phyloP scores from a whole-genome alignment of 78 protist species.

The Ministeria vibrans region DNA sequence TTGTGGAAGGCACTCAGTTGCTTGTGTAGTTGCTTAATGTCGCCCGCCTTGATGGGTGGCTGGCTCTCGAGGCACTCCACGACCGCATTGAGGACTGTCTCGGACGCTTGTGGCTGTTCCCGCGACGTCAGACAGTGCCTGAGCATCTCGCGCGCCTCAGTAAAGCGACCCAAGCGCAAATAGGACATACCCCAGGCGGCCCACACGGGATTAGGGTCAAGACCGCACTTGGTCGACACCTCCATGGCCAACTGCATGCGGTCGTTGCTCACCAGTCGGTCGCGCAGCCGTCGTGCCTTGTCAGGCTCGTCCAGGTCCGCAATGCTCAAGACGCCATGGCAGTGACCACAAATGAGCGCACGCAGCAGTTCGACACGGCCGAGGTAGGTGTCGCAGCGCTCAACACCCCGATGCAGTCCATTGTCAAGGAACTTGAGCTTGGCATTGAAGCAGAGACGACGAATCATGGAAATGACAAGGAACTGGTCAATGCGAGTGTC shows the following conservation, averaged over 20 bases:
- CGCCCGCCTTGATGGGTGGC: neutral
- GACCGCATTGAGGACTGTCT: neutral
- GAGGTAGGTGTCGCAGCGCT: constrained; percentile 40
- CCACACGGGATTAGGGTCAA: constrained; percentile 55
- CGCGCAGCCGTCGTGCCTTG: constrained; percentile 53
- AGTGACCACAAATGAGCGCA: constrained; percentile 36
- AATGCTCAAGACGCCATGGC: constrained; percentile 31
- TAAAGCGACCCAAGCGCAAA: constrained; percentile 30
- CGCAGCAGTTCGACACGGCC: constrained; percentile 43
- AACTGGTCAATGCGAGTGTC: constrained; percentile 31
- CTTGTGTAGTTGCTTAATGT: neutral
- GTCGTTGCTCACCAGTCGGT: constrained; percentile 42
- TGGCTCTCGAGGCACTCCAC: neutral
- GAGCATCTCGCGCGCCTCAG: constrained; percentile 58
- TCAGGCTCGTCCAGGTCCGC: constrained; percentile 37
- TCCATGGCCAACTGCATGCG: constrained; percentile 54
- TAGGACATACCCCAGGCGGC: constrained; percentile 55
- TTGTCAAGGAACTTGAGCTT: constrained; percentile 27
- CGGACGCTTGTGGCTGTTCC: neutral
- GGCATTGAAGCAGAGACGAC: constrained; percentile 32
- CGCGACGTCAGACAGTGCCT: constrained; percentile 38
- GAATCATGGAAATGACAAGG: constrained; percentile 38
- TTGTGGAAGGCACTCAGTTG: neutral
- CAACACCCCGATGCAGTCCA: constrained; percentile 12
- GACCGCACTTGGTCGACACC: constrained; percentile 49